Evolutionary conservation across 495 filamentous ascomycete species (phyloP).

Genomic region (Glutinoglossum americanum): DNA sequence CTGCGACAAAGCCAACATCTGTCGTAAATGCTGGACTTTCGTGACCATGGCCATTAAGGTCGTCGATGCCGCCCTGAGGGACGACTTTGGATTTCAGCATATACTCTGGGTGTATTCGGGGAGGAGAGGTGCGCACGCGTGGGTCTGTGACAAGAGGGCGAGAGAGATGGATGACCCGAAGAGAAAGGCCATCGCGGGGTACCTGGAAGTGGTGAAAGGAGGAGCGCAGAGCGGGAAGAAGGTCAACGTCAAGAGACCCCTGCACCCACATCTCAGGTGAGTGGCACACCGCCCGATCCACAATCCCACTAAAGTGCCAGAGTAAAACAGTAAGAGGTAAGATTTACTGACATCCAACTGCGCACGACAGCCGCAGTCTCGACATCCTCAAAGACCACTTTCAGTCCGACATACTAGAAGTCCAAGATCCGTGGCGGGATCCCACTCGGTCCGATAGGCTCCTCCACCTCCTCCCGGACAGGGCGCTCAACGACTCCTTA

Average conservation of each 20-base stretch:
- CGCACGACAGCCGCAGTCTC: constrained; percentile 43
- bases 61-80: constrained; percentile 60
- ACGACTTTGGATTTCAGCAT: constrained; percentile 91
- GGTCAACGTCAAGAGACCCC: constrained; percentile 62
- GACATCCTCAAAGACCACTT: constrained; percentile 64
- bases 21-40: constrained; percentile 85
- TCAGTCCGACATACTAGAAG: constrained; percentile 50
- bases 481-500: constrained; percentile 45
- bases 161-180: constrained; percentile 64
- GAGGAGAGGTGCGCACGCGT: constrained; percentile 87
- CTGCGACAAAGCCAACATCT: constrained; percentile 83
- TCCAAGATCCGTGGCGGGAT: constrained; percentile 69
- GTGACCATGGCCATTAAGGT: constrained; percentile 95
- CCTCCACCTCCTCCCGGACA: constrained; percentile 59
- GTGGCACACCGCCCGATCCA: constrained; percentile 4
- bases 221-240: constrained; percentile 70
- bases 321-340: neutral
- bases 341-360: neutral
- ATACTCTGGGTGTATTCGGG: constrained; percentile 98
- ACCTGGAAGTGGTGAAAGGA: constrained; percentile 70
- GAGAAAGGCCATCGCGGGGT: constrained; percentile 61
- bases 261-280: constrained; percentile 74
- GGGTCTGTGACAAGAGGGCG: constrained; percentile 88
- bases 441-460: constrained; percentile 47
- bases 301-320: too few species aligned